Evolutionary conservation across 371 early-diverging fungal genomes (phyloP).

Genomic region (Actinomortierella ambigua): DNA sequence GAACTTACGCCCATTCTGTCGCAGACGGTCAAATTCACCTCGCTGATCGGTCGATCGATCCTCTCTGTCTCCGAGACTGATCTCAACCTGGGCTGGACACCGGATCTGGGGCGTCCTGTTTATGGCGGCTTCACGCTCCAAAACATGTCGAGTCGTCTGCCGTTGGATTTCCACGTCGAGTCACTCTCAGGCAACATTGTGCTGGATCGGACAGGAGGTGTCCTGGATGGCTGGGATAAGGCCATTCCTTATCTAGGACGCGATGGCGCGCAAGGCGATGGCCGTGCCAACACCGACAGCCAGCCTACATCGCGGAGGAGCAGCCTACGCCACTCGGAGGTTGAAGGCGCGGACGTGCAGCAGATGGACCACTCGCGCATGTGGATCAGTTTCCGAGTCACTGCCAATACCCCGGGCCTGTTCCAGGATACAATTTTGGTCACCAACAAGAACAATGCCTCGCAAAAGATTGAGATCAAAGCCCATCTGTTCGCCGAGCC

Average conservation of each 20-base stretch:
- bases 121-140: slow-evolving; percentile 66
- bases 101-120: slow-evolving; percentile 54
- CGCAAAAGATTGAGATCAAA: slow-evolving; percentile 67
- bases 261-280: slow-evolving; percentile 17
- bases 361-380: slow-evolving; percentile 49
- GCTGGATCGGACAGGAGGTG: slow-evolving; percentile 62
- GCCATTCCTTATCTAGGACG: slow-evolving; percentile 10
- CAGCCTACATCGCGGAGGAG: slow-evolving; percentile 8
- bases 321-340: slow-evolving; percentile 13
- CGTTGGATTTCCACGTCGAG: slow-evolving; percentile 66
- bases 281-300: slow-evolving; percentile 8
- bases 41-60: slow-evolving; percentile 82
- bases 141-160: slow-evolving; percentile 69
- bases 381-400: slow-evolving; percentile 65
- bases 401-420: slow-evolving; percentile 63
- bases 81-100: slow-evolving; percentile 64
- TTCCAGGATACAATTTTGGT: slow-evolving; percentile 64
- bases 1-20: slow-evolving; percentile 54
- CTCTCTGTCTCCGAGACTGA: slow-evolving; percentile 67
- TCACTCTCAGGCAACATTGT: slow-evolving; percentile 62
- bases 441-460: slow-evolving; percentile 74
- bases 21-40: slow-evolving; percentile 81
- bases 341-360: slow-evolving; percentile 10
- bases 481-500: slow-evolving; percentile 72
- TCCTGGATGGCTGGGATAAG: slow-evolving; percentile 61